Base-by-base conservation (phyloP, 768 basidiomycete genomes). In the Tricholoma terreum region DNA sequence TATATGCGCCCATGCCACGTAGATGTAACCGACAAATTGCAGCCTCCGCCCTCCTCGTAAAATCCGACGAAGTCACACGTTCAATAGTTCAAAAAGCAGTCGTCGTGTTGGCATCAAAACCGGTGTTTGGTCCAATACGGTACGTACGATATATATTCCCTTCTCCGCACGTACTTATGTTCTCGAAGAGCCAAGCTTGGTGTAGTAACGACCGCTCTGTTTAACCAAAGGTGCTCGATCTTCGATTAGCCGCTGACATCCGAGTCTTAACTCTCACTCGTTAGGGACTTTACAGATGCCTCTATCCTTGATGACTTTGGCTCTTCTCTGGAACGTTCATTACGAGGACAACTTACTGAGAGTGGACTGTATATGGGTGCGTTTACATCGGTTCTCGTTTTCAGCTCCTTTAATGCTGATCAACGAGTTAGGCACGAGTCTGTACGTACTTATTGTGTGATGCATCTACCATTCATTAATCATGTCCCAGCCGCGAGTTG, bases 71-170 rank as follows among this genome's bases (percentile, higher is more conserved):
- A 61, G 92, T 98, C 15, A 98, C 97, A 4, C 86, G 97, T 14
- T 93, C 90, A 4, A 98, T 89, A 8, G 97, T 99, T 0, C 97
- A 99, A 71, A 99, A 98, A 69, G 95, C 97, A 0, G 92, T 99
- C 3, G 93, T 98, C 0, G 91, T 99, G 2, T 78, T 99, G 34
- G 94, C 93, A 3, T 84, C 88, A 11, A 90, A 91, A 67, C 93
- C 94, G 0, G 83, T 95, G 2, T 96, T 96, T 66, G 97, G 97
- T 11, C 93, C 94, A 9, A 92, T 98, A 72, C 84, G 95, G 89
- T 90, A 17, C 24, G 67, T 11, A 60, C 17, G 2, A 17, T 40
- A 34, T 4, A 38, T 45, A 24, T 54, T 7, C 15, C 33, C 7
- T 22, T 30, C n/a, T 33, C 34, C 45, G 17, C 5, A 22, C 35